A percentile compares a stretch with the other conserved stretches of the same genome.
Evolutionary conservation across 208 protist species (phyloP).

Genomic region (Borovskyia barvae): DNA sequence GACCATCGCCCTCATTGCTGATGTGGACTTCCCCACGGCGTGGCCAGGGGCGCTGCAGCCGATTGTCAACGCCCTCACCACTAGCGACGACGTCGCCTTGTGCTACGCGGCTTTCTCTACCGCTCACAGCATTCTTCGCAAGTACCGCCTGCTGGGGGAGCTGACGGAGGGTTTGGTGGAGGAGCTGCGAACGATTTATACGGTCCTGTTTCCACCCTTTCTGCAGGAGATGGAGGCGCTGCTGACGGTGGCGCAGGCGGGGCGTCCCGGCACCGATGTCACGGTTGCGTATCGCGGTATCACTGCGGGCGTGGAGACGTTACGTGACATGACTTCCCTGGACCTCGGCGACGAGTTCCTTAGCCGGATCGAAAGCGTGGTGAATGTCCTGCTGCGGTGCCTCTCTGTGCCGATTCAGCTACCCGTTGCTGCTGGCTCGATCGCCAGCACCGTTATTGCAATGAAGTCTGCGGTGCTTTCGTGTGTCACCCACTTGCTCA

Average conservation of each 20-base stretch:
- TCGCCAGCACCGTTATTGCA: slow-evolving; percentile 41
- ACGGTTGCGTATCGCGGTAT: slow-evolving; percentile 42
- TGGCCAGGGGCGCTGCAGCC: slow-evolving; percentile 86
- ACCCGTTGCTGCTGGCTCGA: background rate
- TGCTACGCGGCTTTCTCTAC: slow-evolving; percentile 77
- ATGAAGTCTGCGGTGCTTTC: slow-evolving; percentile 86
- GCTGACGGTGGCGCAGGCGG: slow-evolving; percentile 12
- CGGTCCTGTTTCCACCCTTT: slow-evolving; percentile 30
- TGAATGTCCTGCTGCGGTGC: slow-evolving; percentile 53
- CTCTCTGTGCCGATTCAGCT: slow-evolving; percentile 43
- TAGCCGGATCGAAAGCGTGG: slow-evolving; percentile 69
- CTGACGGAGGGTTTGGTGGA: slow-evolving; percentile 52
- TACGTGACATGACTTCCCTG: slow-evolving; percentile 81
- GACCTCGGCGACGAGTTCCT: slow-evolving; percentile 96
- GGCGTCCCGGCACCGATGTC: slow-evolving; percentile 11
- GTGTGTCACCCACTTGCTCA: slow-evolving; percentile 90
- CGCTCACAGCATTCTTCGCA: slow-evolving; percentile 88
- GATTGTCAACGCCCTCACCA: slow-evolving; percentile 51
- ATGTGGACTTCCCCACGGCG: slow-evolving; percentile 88
- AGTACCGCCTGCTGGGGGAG: slow-evolving; percentile 74
- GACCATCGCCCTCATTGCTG: slow-evolving; percentile 85
- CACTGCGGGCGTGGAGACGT: slow-evolving; percentile 65
- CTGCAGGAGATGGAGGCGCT: slow-evolving; percentile 27
- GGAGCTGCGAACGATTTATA: slow-evolving; percentile 73
- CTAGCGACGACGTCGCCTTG: slow-evolving; percentile 17